Conservation (phyloP, 495 filamentous ascomycete genomes). For the Pseudomonodictys pantanalensis region DNA sequence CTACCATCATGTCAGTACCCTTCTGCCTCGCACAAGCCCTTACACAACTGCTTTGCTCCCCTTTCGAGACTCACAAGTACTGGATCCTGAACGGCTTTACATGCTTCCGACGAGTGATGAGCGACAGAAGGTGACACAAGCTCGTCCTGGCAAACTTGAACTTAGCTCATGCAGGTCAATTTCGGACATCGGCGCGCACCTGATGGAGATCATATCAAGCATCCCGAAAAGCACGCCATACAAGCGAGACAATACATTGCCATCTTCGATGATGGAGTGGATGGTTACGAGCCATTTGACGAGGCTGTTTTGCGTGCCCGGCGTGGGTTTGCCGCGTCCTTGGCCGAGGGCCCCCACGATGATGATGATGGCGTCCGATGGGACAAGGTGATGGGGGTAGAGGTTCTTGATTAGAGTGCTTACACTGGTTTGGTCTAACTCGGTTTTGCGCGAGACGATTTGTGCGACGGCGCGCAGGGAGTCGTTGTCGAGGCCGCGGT, state of each 20-base stretch:
- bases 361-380: constrained; percentile 59
- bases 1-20: constrained; percentile 43
- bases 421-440: constrained; percentile 72
- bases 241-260: constrained; percentile 60
- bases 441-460: constrained; percentile 60
- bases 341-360: constrained; percentile 74
- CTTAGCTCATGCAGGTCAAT: constrained; percentile 26
- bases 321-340: constrained; percentile 71
- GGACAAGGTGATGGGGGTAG: constrained; percentile 65
- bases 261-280: constrained; percentile 69
- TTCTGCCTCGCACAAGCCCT: background rate
- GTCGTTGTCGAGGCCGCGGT: constrained; percentile 60
- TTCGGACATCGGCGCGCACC: constrained; percentile 43
- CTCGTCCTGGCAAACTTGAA: constrained; percentile 46
- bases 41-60: too few relatives aligned
- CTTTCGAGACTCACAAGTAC: constrained; percentile 58
- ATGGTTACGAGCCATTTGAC: constrained; percentile 79
- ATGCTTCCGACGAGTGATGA: constrained; percentile 81
- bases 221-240: constrained; percentile 81
- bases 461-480: constrained; percentile 63
- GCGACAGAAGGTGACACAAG: constrained; percentile 78
- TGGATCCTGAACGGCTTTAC: constrained; percentile 85
- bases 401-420: constrained; percentile 67
- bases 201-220: constrained; percentile 73
- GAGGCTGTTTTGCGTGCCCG: constrained; percentile 64